These are phyloP conservation scores for Oldenlandia corymbosa DNA, from an alignment of 257 asterid genomes.

Conservation along the genomic window DNA sequence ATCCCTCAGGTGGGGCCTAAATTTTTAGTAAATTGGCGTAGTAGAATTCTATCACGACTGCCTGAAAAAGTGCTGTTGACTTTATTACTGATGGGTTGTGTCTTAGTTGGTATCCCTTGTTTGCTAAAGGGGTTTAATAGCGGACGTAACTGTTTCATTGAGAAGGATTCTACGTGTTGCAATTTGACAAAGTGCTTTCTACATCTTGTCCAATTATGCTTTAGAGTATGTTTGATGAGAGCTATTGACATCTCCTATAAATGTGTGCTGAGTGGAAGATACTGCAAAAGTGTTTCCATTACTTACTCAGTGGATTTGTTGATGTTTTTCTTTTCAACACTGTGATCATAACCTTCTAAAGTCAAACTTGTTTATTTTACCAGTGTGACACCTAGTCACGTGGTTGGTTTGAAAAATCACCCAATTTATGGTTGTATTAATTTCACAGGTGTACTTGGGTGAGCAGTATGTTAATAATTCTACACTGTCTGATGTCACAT, in stretches of 20 bases:
- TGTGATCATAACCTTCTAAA: not conserved
- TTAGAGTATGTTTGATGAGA: not conserved
- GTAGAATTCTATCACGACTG: not conserved
- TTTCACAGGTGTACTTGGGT: conserved; percentile 86
- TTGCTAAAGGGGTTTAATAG: not conserved
- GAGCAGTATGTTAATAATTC: conserved; percentile 90
- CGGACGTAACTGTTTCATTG: not conserved
- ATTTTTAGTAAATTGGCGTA: not conserved
- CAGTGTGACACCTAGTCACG: not conserved
- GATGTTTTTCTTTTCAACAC: not conserved
- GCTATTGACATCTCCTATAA: not conserved
- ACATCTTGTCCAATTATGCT: too few relatives aligned
- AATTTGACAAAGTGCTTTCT: not conserved
- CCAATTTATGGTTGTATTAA: conserved; percentile 5
- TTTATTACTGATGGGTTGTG: not conserved
- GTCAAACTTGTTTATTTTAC: not conserved
- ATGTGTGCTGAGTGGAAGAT: not conserved
- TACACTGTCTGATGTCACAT: conserved; percentile 87
- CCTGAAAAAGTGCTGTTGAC: not conserved
- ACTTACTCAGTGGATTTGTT: not conserved
- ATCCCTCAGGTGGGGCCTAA: conserved; percentile 60
- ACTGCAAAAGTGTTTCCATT: not conserved
- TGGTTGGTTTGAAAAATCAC: not conserved
- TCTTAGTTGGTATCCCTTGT: not conserved
- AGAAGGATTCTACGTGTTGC: not conserved